Percentiles rank a stretch among this genome's conserved stretches.
Evolutionary conservation across 441 rosid species (phyloP).

Genomic region (Croton setiger): DNA sequence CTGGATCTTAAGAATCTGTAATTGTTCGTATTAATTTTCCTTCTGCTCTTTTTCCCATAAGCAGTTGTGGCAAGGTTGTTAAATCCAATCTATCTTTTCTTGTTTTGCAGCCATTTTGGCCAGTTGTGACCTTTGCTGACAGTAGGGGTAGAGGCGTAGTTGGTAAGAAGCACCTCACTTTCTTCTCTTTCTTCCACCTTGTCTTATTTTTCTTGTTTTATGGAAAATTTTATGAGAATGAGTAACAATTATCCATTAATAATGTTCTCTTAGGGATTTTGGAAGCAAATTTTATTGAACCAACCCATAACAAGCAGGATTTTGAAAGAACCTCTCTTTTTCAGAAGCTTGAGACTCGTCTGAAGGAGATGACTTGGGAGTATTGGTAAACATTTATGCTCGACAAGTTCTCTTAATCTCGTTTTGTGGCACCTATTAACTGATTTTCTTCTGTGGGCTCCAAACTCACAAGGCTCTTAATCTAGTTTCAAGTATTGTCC

Average conservation of each 20-base stretch:
- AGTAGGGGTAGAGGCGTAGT: conserved; percentile 90
- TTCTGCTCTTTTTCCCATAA: neutral
- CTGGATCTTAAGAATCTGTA: neutral
- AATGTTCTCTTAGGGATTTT: conserved; percentile 59
- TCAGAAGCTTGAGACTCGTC: conserved; percentile 89
- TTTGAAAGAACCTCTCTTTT: conserved; percentile 95
- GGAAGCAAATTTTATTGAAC: conserved; percentile 94
- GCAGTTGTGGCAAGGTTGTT: neutral
- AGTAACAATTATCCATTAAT: conserved; percentile 10
- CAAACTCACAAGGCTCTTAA: conserved; percentile 3
- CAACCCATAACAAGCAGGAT: conserved; percentile 96
- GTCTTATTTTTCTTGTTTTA: neutral
- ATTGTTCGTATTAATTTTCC: no score
- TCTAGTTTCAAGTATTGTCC: neutral
- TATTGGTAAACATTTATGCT: conserved; percentile 57
- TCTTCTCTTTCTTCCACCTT: neutral
- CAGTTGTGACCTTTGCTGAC: conserved; percentile 47
- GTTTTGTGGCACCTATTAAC: no score
- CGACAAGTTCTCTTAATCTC: no score
- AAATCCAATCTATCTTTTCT: conserved; percentile 12
- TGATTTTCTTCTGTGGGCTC: no score
- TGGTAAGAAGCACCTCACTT: conserved; percentile 55
- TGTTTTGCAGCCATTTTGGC: conserved; percentile 85
- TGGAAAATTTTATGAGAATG: conserved; percentile 11
- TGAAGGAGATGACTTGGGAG: conserved; percentile 90